These are phyloP conservation scores for Fraxinus angustifolia DNA, from an alignment of 305 asterid species.

Conservation along the genomic window DNA sequence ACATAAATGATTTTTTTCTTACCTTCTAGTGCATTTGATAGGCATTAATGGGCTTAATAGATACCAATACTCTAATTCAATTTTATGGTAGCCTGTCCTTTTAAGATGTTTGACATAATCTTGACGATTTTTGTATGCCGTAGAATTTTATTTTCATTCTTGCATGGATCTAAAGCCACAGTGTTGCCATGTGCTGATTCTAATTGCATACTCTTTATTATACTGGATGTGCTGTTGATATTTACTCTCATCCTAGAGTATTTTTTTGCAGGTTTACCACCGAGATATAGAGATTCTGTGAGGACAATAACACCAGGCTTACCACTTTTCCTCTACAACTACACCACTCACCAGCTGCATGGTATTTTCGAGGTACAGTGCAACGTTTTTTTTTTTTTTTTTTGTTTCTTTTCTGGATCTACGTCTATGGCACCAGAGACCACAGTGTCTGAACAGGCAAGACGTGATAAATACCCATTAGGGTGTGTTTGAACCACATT, in stretches of 20 bases:
- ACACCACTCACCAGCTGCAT: conserved; percentile 93
- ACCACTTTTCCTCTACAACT: conserved; percentile 89
- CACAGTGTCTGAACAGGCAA: not conserved
- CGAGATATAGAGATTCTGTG: conserved; percentile 90
- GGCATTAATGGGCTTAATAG: not conserved
- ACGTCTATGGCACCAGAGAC: not conserved
- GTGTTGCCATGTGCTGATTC: not conserved
- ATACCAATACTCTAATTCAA: not conserved
- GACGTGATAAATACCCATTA: not conserved
- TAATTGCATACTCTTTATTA: not conserved
- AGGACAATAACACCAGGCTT: conserved; percentile 97
- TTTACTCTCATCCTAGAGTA: conserved; percentile 4
- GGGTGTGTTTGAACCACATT: too few species aligned
- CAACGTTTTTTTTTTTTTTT: not conserved
- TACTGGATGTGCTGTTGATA: not conserved
- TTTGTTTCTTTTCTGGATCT: not conserved
- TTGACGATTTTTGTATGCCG: not conserved
- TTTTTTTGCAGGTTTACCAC: conserved; percentile 72
- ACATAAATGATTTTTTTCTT: not conserved
- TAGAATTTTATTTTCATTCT: not conserved
- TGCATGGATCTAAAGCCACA: not conserved
- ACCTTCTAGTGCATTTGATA: not conserved
- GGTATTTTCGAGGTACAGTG: conserved; percentile 80
- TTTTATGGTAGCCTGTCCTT: not conserved
- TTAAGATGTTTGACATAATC: not conserved